Evolutionary conservation across 108 stramenopile genomes (phyloP).

Genomic region (Aureococcus anophagefferens): DNA sequence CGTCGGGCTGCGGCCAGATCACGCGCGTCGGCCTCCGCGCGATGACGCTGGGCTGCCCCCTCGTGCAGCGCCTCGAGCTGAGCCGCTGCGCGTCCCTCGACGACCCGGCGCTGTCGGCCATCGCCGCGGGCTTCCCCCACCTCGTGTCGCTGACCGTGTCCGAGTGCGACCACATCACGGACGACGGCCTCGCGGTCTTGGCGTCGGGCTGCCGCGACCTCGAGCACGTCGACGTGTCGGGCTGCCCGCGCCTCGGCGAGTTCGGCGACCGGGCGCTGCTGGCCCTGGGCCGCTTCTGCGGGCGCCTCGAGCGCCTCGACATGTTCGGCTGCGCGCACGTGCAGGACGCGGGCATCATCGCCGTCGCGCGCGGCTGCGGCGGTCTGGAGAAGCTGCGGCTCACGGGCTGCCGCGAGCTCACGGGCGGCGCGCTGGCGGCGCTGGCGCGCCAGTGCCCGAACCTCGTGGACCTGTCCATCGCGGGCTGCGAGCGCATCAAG

Average conservation of each 20-base stretch:
- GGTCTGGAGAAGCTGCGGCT: slow-evolving; percentile 30
- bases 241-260: slow-evolving; percentile 32
- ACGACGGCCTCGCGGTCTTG: slow-evolving; percentile 28
- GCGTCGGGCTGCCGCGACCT: slow-evolving; percentile 25
- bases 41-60: slow-evolving; percentile 19
- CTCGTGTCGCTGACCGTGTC: slow-evolving; percentile 21
- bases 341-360: slow-evolving; percentile 27
- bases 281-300: slow-evolving; percentile 33
- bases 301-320: slow-evolving; percentile 19
- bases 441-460: slow-evolving; percentile 23
- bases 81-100: neutral
- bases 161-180: slow-evolving; percentile 30
- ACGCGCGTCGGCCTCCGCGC: slow-evolving; percentile 35
- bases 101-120: slow-evolving; percentile 3
- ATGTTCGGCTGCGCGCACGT: slow-evolving; percentile 39
- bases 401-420: slow-evolving; percentile 32
- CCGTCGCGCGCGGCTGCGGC: slow-evolving; percentile 34
- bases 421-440: slow-evolving; percentile 24
- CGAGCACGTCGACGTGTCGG: slow-evolving; percentile 5
- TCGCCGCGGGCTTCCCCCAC: slow-evolving; percentile 12
- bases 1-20: neutral
- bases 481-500: slow-evolving; percentile 14
- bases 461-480: slow-evolving; percentile 25
- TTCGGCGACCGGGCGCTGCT: slow-evolving; percentile 38
- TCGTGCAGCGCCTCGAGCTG: slow-evolving; percentile 10